Evolutionary conservation across 305 asterid genomes (phyloP).

Genomic region (Fraxinus sp.): DNA sequence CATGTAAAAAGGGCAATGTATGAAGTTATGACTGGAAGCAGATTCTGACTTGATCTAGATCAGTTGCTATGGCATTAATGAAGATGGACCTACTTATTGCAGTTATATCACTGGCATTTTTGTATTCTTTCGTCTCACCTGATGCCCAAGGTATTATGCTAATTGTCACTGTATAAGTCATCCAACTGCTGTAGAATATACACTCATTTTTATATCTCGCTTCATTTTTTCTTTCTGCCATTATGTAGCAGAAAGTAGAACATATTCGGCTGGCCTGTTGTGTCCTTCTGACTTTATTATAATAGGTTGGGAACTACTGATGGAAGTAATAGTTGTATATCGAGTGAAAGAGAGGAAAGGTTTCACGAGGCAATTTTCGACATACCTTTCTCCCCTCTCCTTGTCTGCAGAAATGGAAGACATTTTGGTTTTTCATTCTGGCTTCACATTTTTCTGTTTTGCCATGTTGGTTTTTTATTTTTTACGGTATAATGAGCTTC

Average conservation of each 20-base stretch:
- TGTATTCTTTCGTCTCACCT: conserved; percentile 34
- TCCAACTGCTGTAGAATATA: not conserved
- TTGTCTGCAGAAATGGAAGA: not conserved
- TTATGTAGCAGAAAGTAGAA: not conserved
- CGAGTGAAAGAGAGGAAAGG: not conserved
- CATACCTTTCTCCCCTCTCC: not conserved
- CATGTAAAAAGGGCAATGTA: not conserved
- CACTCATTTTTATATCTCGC: not conserved
- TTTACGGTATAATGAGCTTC: not conserved
- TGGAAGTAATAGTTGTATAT: not conserved
- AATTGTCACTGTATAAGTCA: not conserved
- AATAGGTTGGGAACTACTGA: not conserved
- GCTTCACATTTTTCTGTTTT: not conserved
- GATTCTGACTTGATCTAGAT: conserved; percentile 12
- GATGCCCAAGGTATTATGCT: conserved; percentile 41
- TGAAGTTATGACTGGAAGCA: conserved; percentile 14
- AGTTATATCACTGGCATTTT: conserved; percentile 25
- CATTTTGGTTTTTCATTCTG: not conserved
- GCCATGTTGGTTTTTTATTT: not conserved
- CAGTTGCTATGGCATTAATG: conserved; percentile 4
- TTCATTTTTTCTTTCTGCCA: not conserved
- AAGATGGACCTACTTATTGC: conserved; percentile 34
- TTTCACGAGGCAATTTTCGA: not conserved
- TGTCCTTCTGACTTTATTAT: not conserved
- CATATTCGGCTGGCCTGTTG: not conserved